Evolutionary conservation across 148 eudicot species (phyloP).

Genomic region (Rhododendron griersonianum): DNA sequence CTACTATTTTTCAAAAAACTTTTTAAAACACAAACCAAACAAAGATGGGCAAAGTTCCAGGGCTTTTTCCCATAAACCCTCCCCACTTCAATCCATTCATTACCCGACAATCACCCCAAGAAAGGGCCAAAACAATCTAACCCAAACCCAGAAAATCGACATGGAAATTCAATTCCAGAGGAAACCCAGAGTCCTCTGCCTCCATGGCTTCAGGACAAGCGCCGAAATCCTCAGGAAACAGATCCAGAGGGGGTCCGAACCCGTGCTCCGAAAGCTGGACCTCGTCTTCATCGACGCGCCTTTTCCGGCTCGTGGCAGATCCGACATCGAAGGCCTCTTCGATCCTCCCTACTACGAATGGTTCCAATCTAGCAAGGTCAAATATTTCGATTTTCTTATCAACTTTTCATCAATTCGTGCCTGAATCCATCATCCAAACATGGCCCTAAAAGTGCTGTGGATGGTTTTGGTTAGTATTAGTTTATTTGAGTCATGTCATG

Average conservation of each 20-base stretch:
- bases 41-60: not conserved
- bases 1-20: no score
- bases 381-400: not conserved
- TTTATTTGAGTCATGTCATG: not conserved
- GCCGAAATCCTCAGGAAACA: conserved; percentile 16
- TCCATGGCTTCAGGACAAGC: conserved; percentile 16
- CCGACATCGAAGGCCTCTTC: conserved; percentile 5
- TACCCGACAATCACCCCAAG: not conserved
- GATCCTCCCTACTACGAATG: conserved; percentile 25
- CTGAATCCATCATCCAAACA: not conserved
- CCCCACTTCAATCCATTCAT: not conserved
- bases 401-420: not conserved
- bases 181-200: conserved; percentile 20
- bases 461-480: not conserved
- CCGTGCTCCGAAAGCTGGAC: conserved; percentile 11
- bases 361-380: conserved; percentile 16
- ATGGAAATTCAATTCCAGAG: not conserved
- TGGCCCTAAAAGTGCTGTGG: no score
- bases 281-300: conserved; percentile 20
- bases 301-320: conserved; percentile 7
- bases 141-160: not conserved
- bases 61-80: not conserved
- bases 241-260: conserved; percentile 13
- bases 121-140: not conserved
- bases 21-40: no score